phyloP scores from a whole-genome alignment of 2,329 filamentous ascomycete genomes.

The Cytospora chrysosperma region DNA sequence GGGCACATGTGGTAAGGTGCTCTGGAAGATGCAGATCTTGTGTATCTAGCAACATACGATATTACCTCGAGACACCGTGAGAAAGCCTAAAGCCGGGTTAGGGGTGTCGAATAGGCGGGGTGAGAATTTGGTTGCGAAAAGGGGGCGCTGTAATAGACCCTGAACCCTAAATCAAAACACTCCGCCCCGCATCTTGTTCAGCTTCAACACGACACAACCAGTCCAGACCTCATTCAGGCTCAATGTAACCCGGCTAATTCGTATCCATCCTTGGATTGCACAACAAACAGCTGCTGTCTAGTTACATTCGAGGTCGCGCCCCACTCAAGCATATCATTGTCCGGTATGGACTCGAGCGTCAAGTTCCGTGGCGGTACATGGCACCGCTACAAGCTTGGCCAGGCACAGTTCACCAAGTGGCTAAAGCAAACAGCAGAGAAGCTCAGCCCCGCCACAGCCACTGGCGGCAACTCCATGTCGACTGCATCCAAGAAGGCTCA shows the following conservation, averaged over 20 bases:
- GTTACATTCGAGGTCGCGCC: background rate
- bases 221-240: too few species aligned
- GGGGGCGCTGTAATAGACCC: too few species aligned
- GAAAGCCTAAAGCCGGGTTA: too few species aligned
- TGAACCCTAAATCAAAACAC: background rate
- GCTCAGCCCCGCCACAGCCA: constrained; percentile 4
- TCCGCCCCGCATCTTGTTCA: background rate
- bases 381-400: constrained; percentile 17
- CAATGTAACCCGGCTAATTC: background rate
- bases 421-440: constrained; percentile 25
- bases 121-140: background rate
- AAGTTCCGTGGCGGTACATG: constrained; percentile 7
- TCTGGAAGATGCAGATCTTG: too few species aligned
- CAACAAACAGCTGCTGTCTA: background rate
- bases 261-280: background rate
- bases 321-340: background rate
- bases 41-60: too few species aligned
- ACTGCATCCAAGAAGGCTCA: background rate
- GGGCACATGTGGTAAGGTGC: too few species aligned
- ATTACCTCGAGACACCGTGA: too few species aligned
- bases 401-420: constrained; percentile 13
- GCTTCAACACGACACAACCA: background rate
- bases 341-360: constrained; percentile 1
- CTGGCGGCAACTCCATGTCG: background rate
- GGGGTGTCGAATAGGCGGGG: background rate